These are phyloP conservation scores for Nemania sp. DNA, from an alignment of 2,329 filamentous ascomycete species.

Conservation along the genomic window DNA sequence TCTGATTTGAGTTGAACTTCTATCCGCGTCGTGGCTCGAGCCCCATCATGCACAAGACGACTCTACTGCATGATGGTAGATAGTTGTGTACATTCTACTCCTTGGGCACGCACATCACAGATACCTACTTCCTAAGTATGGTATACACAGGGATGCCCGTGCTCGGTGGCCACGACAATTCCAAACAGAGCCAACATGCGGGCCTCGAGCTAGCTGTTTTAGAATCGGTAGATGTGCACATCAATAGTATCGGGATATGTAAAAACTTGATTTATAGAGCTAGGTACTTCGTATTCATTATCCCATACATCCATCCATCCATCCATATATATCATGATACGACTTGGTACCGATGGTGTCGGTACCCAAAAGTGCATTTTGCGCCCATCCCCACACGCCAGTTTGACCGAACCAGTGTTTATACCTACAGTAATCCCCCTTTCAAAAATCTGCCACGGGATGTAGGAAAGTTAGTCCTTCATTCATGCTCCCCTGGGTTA, in stretches of 20 bases:
- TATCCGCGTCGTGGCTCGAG: not conserved
- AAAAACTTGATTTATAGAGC: not conserved
- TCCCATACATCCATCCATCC: too few species aligned
- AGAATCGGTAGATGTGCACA: not conserved
- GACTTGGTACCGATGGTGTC: not conserved
- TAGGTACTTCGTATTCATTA: not conserved
- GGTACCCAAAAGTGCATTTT: conserved; percentile 10
- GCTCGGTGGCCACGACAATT: conserved; percentile 6
- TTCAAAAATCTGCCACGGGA: conserved; percentile 3
- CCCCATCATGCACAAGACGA: conserved; percentile 7
- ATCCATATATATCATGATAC: not conserved
- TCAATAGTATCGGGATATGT: not conserved
- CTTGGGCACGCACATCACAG: conserved; percentile 6
- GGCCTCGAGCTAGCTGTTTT: not conserved
- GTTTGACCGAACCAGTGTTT: conserved; percentile 10
- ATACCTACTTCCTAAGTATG: too few species aligned
- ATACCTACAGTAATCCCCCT: not conserved
- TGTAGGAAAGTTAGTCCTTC: conserved; percentile 7
- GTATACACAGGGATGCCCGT: not conserved
- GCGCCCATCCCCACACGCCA: conserved; percentile 23
- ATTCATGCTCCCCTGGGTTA: conserved; percentile 1
- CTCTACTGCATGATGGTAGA: too few species aligned
- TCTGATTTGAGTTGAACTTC: conserved; percentile 2
- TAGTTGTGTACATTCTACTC: not conserved
- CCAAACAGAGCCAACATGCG: not conserved